Evolutionary conservation across 495 filamentous ascomycete genomes (phyloP).

Genomic region (Aspergillus haitiensis): DNA sequence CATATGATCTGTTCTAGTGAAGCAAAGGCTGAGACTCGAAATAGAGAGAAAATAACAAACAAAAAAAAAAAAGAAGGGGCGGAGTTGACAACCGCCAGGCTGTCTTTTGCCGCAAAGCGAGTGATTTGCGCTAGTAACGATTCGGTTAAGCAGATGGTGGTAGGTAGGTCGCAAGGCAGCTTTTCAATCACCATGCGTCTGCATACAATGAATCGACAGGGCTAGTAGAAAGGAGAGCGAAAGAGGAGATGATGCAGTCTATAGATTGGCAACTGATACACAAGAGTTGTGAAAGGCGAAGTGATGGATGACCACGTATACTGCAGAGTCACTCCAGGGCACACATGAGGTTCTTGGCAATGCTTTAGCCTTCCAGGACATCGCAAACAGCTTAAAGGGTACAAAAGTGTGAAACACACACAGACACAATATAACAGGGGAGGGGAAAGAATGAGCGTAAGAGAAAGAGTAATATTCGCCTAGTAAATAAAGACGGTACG

Average conservation of each 20-base stretch:
- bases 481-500: background rate
- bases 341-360: slow-evolving; percentile 8
- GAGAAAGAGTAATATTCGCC: background rate
- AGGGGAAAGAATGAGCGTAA: background rate
- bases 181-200: slow-evolving; percentile 7
- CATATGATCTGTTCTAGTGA: slow-evolving; percentile 2
- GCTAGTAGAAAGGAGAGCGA: background rate
- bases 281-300: background rate
- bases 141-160: slow-evolving; percentile 9
- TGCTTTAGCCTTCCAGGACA: slow-evolving; percentile 6
- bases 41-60: too few species aligned
- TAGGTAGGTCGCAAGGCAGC: slow-evolving; percentile 8
- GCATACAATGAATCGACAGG: background rate
- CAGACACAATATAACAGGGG: background rate
- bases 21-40: background rate
- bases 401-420: background rate
- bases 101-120: background rate
- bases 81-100: too few species aligned
- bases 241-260: background rate
- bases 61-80: background rate
- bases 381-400: background rate
- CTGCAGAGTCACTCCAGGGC: background rate
- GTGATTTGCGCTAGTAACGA: slow-evolving; percentile 9
- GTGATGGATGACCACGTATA: background rate
- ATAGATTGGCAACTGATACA: background rate